Evolutionary conservation across 75 land plant species (phyloP), one percentile per base, ranked within the genome.

Genomic region (Cunninghamia lanceolata): DNA sequence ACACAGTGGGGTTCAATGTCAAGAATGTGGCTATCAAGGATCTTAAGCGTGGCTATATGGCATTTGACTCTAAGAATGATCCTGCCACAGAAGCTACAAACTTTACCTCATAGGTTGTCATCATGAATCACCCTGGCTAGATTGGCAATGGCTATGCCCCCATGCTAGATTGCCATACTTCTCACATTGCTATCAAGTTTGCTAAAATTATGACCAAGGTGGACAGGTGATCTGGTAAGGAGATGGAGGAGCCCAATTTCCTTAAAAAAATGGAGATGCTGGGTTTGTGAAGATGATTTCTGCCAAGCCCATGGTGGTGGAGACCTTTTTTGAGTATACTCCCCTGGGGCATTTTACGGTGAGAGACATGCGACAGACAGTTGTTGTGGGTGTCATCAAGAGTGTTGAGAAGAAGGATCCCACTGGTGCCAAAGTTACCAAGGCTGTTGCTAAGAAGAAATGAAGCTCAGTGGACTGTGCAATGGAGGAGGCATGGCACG

Each of bases 281-380:
- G 94, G 89, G 4, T 86, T 94, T 36, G 88, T 94, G n/a, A 94
- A 94, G 92, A 94, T 94, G 95, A 78, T 94, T 89, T 92, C 94
- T 35, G 85, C 92, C 79, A 94, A 93, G 90, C 95, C 95, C 34
- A 94, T 94, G 95, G 91, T 89, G 25, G 94, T 94, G 87, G 93
- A 93, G 84, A 91, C 94, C 4, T 94, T 94, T 86, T 82, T 91
- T 0, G 93, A 91, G 82, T 94, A 94, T 59, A 94, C 95, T 73
- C 95, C 96, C 0, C 87, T 95, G 53, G 96, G 96, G 1, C 89
- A 93, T 84, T 95, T 95, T 75, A 91, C 93, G 63, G 92, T 95
- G 47, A 89, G 95, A 63, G 95, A 93, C 88, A 94, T 94, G 95
- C 82, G 94, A 70, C 95, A 94, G 90, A 90, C n/a, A n/a, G n/a